phyloP scores from a whole-genome alignment of 2,329 filamentous ascomycete genomes.

The Cryoendolithus antarcticus region DNA sequence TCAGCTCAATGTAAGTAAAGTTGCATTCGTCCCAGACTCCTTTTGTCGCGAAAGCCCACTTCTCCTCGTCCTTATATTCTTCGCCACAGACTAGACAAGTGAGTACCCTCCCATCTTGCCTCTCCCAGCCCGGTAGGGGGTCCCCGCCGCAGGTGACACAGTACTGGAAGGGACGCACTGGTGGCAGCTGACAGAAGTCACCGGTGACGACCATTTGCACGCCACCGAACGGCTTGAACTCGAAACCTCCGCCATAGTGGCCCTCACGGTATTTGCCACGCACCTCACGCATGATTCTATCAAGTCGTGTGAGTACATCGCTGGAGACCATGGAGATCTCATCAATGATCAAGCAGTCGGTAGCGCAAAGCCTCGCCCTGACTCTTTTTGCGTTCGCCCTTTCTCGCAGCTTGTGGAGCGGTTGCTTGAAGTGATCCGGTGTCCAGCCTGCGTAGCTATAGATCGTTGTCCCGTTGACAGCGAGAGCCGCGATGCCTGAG shows the following conservation, averaged over 20 bases:
- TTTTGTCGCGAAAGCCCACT: constrained; percentile 42
- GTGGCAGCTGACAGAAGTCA: constrained; percentile 50
- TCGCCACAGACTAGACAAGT: not conserved
- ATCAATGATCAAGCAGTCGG: constrained; percentile 51
- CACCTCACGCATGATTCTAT: constrained; percentile 15
- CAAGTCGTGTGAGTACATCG: constrained; percentile 40
- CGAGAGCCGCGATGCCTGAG: constrained; percentile 46
- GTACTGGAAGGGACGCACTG: constrained; percentile 43
- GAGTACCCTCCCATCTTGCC: too few species aligned
- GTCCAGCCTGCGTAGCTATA: constrained; percentile 48
- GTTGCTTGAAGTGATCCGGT: constrained; percentile 32
- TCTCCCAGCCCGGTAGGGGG: too few species aligned
- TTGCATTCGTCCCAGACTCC: constrained; percentile 40
- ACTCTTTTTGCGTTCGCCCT: constrained; percentile 24
- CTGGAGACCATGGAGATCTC: constrained; percentile 56
- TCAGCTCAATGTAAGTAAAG: constrained; percentile 43
- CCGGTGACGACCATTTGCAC: constrained; percentile 39
- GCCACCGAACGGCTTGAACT: constrained; percentile 6
- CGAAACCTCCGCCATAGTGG: not conserved
- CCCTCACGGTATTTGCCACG: too few species aligned
- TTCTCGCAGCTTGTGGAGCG: constrained; percentile 7
- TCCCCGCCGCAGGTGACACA: constrained; percentile 24
- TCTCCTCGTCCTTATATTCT: constrained; percentile 26
- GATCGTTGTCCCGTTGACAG: constrained; percentile 44
- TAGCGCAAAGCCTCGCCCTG: constrained; percentile 28